A percentile compares a stretch with the other conserved stretches of the same genome.
phyloP scores from a whole-genome alignment of 1,284 basidiomycete genomes.

The Leccinum cinnamomeum region DNA sequence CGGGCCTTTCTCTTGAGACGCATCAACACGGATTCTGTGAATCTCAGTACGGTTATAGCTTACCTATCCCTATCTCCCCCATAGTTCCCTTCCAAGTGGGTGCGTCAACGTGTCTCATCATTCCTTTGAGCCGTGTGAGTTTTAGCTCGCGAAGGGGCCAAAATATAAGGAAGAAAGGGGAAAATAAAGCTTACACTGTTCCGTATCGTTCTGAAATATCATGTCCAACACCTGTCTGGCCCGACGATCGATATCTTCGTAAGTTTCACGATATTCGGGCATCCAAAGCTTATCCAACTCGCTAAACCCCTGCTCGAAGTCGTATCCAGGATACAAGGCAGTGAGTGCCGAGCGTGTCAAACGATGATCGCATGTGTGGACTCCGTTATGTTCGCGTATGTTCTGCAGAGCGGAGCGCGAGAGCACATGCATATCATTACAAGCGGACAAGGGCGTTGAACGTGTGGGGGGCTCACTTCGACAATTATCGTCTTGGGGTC shows the following conservation, averaged over 20 bases:
- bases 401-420: constrained; percentile 35
- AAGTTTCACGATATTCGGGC: constrained; percentile 63
- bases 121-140: background rate
- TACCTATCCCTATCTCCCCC: too few relatives aligned
- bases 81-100: too few relatives aligned
- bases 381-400: constrained; percentile 66
- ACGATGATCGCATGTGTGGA: constrained; percentile 76
- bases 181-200: constrained; percentile 45
- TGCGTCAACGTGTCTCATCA: too few relatives aligned
- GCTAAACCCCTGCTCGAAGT: constrained; percentile 64
- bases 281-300: constrained; percentile 77
- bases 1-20: too few relatives aligned
- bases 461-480: constrained; percentile 43
- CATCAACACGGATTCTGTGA: too few relatives aligned
- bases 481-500: constrained; percentile 40
- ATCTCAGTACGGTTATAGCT: too few relatives aligned
- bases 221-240: constrained; percentile 58
- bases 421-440: background rate
- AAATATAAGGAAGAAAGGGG: background rate
- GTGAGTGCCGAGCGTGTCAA: constrained; percentile 54
- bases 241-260: constrained; percentile 54
- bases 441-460: background rate
- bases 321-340: constrained; percentile 57
- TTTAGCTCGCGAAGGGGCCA: background rate
- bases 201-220: constrained; percentile 52